A percentile compares a stretch with the other conserved stretches of the same genome.
Evolutionary conservation across 129 eudicot species (phyloP).

Genomic region (Flaveria ramosissima): DNA sequence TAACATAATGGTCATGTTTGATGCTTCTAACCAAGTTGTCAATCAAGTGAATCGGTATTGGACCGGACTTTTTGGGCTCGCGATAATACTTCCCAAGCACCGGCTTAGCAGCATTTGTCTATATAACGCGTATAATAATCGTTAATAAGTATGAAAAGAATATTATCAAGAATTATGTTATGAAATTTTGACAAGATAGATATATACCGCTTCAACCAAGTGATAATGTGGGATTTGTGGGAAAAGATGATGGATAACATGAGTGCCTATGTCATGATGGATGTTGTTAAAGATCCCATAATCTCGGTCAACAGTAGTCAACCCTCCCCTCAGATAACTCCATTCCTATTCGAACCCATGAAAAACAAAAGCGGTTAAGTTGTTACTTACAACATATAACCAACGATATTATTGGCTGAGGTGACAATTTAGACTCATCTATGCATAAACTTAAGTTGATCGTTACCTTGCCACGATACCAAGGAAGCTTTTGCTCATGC

Average conservation of each 20-base stretch:
- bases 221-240: constrained; percentile 94
- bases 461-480: constrained; percentile 84
- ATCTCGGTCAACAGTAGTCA: constrained; percentile 81
- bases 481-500: constrained; percentile 70
- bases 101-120: constrained; percentile 68
- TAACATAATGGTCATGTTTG: constrained; percentile 63
- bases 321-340: constrained; percentile 82
- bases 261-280: constrained; percentile 89
- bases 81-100: constrained; percentile 69
- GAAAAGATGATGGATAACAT: constrained; percentile 88
- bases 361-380: background rate
- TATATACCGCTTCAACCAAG: constrained; percentile 62
- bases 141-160: background rate
- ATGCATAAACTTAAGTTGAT: background rate
- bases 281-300: constrained; percentile 72
- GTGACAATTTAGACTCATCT: background rate
- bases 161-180: background rate
- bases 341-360: constrained; percentile 52
- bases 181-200: background rate
- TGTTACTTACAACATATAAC: background rate
- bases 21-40: constrained; percentile 55
- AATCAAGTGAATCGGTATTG: constrained; percentile 62
- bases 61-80: constrained; percentile 70
- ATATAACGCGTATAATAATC: constrained; percentile 14
- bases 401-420: background rate